Conservation (phyloP, 495 filamentous ascomycete genomes). For the Penicillium flavigenum region DNA sequence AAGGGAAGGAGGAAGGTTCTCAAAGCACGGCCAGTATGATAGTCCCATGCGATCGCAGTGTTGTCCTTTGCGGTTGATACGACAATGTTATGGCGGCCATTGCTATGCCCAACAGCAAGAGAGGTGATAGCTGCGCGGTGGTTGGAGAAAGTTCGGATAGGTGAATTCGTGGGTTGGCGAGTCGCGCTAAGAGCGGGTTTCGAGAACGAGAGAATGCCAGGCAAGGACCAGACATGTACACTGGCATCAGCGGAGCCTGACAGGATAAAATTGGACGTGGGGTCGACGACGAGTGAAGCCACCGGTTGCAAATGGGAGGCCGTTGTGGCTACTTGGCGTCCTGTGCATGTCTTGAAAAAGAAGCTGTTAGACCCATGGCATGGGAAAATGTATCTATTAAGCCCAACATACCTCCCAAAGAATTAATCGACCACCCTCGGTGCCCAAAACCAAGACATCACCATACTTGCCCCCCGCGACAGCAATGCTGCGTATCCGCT, state of each 20-base stretch:
- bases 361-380: constrained; percentile 2
- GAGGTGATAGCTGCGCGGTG: constrained; percentile 78
- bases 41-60: constrained; percentile 86
- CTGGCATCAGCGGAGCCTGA: constrained; percentile 88
- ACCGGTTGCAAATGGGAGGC: constrained; percentile 84
- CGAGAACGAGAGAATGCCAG: constrained; percentile 67
- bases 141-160: constrained; percentile 67
- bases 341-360: constrained; percentile 67
- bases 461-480: constrained; percentile 60
- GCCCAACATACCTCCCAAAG: constrained; percentile 78
- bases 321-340: constrained; percentile 82
- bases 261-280: constrained; percentile 73
- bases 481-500: constrained; percentile 73
- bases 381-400: not conserved
- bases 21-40: constrained; percentile 68
- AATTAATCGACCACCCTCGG: constrained; percentile 78
- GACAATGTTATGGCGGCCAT: constrained; percentile 68
- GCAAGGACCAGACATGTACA: constrained; percentile 85
- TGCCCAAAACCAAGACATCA: constrained; percentile 76
- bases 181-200: constrained; percentile 36
- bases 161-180: constrained; percentile 49
- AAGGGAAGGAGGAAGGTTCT: constrained; percentile 76
- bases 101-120: constrained; percentile 64
- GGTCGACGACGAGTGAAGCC: constrained; percentile 69
- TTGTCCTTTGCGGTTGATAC: constrained; percentile 78